Conservation (phyloP, 2,329 filamentous ascomycete genomes). For the Nigrograna mackinnonii region DNA sequence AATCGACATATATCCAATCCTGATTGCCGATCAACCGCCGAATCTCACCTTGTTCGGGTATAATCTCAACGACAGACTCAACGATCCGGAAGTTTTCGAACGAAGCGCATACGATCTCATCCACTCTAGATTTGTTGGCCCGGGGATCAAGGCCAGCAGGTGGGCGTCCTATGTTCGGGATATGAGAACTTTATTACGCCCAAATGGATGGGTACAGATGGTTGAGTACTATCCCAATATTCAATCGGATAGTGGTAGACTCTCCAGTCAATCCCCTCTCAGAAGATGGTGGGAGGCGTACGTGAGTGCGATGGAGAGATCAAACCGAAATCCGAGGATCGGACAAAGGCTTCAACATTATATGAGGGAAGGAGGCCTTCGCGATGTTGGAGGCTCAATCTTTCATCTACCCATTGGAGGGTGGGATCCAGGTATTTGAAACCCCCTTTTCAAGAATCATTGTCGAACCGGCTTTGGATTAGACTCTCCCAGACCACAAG, state of each 20-base stretch:
- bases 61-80: conserved; percentile 44
- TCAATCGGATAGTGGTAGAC: conserved; percentile 82
- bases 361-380: conserved; percentile 32
- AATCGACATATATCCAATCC: conserved; percentile 41
- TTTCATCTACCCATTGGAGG: conserved; percentile 40
- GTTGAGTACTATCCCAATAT: conserved; percentile 85
- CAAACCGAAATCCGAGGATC: conserved; percentile 38
- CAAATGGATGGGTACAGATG: conserved; percentile 85
- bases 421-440: conserved; percentile 37
- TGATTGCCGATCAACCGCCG: conserved; percentile 38
- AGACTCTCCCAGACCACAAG: too few relatives aligned
- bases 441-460: too few relatives aligned
- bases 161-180: conserved; percentile 80
- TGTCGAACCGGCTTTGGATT: too few relatives aligned
- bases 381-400: conserved; percentile 30
- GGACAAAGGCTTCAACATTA: conserved; percentile 31
- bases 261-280: conserved; percentile 56
- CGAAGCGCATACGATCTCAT: conserved; percentile 79
- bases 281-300: conserved; percentile 42
- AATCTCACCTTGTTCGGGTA: conserved; percentile 38
- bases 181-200: conserved; percentile 71
- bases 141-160: conserved; percentile 71
- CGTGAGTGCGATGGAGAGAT: conserved; percentile 33
- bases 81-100: conserved; percentile 54
- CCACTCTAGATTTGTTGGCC: conserved; percentile 73